These are phyloP conservation scores for Diplodia mutila DNA, from an alignment of 2,329 filamentous ascomycete genomes.

Conservation along the genomic window DNA sequence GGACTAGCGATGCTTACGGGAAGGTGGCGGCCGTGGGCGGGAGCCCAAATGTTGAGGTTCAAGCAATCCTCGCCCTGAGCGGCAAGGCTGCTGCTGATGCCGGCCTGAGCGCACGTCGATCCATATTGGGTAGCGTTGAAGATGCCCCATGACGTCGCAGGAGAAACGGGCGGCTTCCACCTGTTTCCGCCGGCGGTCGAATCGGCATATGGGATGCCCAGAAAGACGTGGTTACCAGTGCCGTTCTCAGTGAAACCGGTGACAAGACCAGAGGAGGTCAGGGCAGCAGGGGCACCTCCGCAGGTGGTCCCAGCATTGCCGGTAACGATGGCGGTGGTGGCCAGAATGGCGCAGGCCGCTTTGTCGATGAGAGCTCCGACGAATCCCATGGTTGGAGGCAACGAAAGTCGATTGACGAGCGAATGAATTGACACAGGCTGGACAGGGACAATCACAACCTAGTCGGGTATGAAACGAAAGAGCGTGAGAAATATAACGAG, in stretches of 20 bases:
- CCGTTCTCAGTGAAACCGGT: slow-evolving; percentile 11
- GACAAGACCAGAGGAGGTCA: slow-evolving; percentile 20
- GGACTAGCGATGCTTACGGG: slow-evolving; percentile 31
- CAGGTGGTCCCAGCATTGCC: slow-evolving; percentile 13
- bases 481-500: slow-evolving; percentile 20
- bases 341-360: background rate
- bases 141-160: background rate
- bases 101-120: slow-evolving; percentile 23
- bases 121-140: slow-evolving; percentile 25
- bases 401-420: slow-evolving; percentile 5
- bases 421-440: background rate
- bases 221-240: slow-evolving; percentile 25
- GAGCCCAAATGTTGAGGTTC: slow-evolving; percentile 41
- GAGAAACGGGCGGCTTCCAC: slow-evolving; percentile 19
- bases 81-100: slow-evolving; percentile 22
- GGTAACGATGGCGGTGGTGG: background rate
- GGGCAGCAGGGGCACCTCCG: slow-evolving; percentile 8
- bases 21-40: slow-evolving; percentile 35
- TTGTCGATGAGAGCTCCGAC: background rate
- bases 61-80: slow-evolving; percentile 38
- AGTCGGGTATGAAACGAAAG: slow-evolving; percentile 20
- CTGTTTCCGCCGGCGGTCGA: slow-evolving; percentile 21
- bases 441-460: slow-evolving; percentile 15
- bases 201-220: slow-evolving; percentile 26
- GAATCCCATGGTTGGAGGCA: slow-evolving; percentile 7